Base-by-base conservation (phyloP, 495 filamentous ascomycete genomes). In the Thozetella sp. region DNA sequence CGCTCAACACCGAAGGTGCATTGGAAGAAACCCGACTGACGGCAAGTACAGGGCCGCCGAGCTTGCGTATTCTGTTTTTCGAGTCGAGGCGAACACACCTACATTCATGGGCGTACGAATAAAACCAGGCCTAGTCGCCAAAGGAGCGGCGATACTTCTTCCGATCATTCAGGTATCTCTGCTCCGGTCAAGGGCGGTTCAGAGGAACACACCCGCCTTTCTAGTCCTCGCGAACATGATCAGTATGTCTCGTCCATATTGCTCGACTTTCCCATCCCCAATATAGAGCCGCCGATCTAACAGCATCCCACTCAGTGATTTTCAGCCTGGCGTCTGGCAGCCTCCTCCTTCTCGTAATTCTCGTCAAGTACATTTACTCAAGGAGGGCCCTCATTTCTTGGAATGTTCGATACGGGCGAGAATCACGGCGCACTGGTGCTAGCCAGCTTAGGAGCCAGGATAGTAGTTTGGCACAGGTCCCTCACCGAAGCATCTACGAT, bases 331-430 rank as follows among this genome's bases (percentile, higher is more conserved):
- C 64, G 0, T 22, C 72, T 23, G 79, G 79, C 4, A 70, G 68
- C 46, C 22, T 80, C 15, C 61, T 80, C 0, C 63, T 81, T 15
- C 34, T 81, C 10, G 67, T 65, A 25, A 80, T 80, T 30, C 66
- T 82, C 13, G 67, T 62, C 53, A 79, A 77, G 55, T 82, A 82
- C 43, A 69, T 82, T 15, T 73, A 74, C 24, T 70, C 77, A n/a
- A 67, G 77, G 27, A 63, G 71, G 12, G 65, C 69, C 17, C 60
- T 81, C 1, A 51, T 70, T 23, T 69, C 67, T 0, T 79, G 74
- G 74, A 74, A 71, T 22, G 67, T 77, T 25, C 65, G 57, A 1
- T 78, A 73, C 54, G 72, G 67, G 24, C 64, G 63, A 26, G 37
- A 58, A 15, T 23, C 43, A 1, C 61, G 63, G 1, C 51, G 53